A percentile compares a stretch with the other conserved stretches of the same genome.
Evolutionary conservation across 192 early-diverging fungal species (phyloP).

Genomic region (Backusella sp.): DNA sequence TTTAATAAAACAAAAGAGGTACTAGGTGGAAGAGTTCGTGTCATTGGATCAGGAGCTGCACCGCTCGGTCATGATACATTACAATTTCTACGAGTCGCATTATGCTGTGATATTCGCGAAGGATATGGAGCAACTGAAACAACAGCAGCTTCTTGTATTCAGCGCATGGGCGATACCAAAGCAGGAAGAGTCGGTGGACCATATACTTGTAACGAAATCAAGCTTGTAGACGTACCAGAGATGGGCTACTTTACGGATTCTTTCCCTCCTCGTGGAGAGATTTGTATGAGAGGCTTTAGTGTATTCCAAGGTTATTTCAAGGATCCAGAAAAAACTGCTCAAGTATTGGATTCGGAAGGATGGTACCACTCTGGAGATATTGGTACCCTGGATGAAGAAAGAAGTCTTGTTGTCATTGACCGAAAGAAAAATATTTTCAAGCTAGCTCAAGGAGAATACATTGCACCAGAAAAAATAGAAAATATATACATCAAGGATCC

Average conservation of each 20-base stretch:
- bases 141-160: slow-evolving; percentile 52
- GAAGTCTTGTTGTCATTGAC: slow-evolving; percentile 76
- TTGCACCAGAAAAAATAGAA: slow-evolving; percentile 86
- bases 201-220: slow-evolving; percentile 73
- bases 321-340: slow-evolving; percentile 69
- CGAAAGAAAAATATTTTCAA: slow-evolving; percentile 82
- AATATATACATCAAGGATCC: slow-evolving; percentile 57
- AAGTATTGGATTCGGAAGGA: slow-evolving; percentile 75
- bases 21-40: slow-evolving; percentile 75
- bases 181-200: slow-evolving; percentile 79
- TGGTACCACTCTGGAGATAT: slow-evolving; percentile 90
- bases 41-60: slow-evolving; percentile 82
- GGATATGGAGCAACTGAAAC: slow-evolving; percentile 90
- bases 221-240: slow-evolving; percentile 88
- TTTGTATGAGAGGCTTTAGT: slow-evolving; percentile 76
- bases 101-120: slow-evolving; percentile 74
- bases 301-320: slow-evolving; percentile 79
- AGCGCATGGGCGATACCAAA: slow-evolving; percentile 56
- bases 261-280: slow-evolving; percentile 84
- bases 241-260: slow-evolving; percentile 81
- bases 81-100: slow-evolving; percentile 78
- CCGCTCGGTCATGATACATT: slow-evolving; percentile 79
- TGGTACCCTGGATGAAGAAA: slow-evolving; percentile 64
- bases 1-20: slow-evolving; percentile 72
- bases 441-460: slow-evolving; percentile 58